Conservation (phyloP, 345 rosid genomes). For the Linum lewisii region DNA sequence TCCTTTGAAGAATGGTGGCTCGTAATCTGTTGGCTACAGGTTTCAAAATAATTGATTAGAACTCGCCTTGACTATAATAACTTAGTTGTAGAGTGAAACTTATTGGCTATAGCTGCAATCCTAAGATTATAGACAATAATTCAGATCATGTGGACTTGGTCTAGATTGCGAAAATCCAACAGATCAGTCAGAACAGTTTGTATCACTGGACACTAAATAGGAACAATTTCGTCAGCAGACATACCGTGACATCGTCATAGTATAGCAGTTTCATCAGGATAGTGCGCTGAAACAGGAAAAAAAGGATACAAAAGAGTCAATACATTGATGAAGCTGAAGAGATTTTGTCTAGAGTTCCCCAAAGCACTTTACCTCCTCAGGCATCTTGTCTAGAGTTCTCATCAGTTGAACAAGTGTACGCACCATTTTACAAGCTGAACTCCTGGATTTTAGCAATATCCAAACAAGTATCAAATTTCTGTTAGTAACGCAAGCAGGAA, state of each 20-base stretch:
- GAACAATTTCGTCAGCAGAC: conserved; percentile 7
- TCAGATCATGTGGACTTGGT: not conserved
- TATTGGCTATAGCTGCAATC: not conserved
- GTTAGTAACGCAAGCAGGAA: not conserved
- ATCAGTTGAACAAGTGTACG: conserved; percentile 85
- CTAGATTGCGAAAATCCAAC: too few relatives aligned
- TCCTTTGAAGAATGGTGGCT: conserved; percentile 91
- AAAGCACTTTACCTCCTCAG: conserved; percentile 55
- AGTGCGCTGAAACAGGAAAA: conserved; percentile 61
- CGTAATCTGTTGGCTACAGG: conserved; percentile 78
- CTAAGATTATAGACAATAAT: too few relatives aligned
- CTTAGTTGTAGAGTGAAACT: too few relatives aligned
- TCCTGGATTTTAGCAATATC: conserved; percentile 36
- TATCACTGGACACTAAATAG: not conserved
- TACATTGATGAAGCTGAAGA: not conserved
- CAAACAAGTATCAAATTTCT: conserved; percentile 1
- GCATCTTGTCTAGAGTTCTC: conserved; percentile 96
- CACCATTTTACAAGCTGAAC: conserved; percentile 94
- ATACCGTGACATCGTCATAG: conserved; percentile 93
- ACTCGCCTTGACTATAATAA: not conserved
- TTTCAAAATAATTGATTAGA: conserved; percentile 5
- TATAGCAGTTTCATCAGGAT: conserved; percentile 93
- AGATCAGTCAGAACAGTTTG: not conserved
- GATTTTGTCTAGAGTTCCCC: not conserved
- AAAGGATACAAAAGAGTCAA: conserved; percentile 11